Conservation (phyloP, 768 basidiomycete species). For the Lentinula detonsa region DNA sequence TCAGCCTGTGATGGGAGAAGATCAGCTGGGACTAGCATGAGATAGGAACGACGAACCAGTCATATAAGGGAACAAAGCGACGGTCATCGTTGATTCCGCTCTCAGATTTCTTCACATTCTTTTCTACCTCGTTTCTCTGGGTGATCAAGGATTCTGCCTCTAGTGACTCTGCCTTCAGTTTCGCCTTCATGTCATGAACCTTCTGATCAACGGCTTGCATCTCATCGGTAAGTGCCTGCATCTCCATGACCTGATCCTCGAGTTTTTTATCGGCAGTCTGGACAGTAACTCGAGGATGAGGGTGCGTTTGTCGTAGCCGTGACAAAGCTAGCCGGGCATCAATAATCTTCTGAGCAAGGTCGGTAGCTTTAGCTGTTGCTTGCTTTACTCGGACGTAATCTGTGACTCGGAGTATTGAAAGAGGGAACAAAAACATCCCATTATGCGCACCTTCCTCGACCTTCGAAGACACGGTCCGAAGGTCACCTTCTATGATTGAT, state of each 20-base stretch:
- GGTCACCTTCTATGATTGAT: conserved; percentile 55
- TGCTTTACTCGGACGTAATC: conserved; percentile 56
- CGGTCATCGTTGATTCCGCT: conserved; percentile 60
- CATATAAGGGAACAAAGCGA: conserved; percentile 57
- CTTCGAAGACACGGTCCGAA: conserved; percentile 55
- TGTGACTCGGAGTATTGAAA: conserved; percentile 15
- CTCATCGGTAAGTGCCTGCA: conserved; percentile 71
- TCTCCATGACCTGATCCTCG: conserved; percentile 69
- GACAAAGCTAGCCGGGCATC: conserved; percentile 78
- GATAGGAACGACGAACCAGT: conserved; percentile 44
- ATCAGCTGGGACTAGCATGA: neutral
- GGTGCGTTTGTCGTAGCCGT: conserved; percentile 75
- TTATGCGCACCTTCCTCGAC: conserved; percentile 55
- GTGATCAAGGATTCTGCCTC: conserved; percentile 55
- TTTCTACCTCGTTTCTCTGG: conserved; percentile 66
- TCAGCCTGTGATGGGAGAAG: conserved; percentile 40
- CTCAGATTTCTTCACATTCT: conserved; percentile 46
- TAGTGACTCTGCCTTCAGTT: conserved; percentile 48
- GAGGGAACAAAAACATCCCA: neutral
- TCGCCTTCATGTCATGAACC: conserved; percentile 50
- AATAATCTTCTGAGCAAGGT: conserved; percentile 70
- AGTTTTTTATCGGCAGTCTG: conserved; percentile 68
- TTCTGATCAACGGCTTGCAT: conserved; percentile 46
- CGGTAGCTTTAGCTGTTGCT: conserved; percentile 45
- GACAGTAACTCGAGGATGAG: conserved; percentile 74